Percentiles rank a stretch among this genome's conserved stretches.
Conservation (phyloP, 1,284 basidiomycete genomes). For the Xerocomus tenax region DNA sequence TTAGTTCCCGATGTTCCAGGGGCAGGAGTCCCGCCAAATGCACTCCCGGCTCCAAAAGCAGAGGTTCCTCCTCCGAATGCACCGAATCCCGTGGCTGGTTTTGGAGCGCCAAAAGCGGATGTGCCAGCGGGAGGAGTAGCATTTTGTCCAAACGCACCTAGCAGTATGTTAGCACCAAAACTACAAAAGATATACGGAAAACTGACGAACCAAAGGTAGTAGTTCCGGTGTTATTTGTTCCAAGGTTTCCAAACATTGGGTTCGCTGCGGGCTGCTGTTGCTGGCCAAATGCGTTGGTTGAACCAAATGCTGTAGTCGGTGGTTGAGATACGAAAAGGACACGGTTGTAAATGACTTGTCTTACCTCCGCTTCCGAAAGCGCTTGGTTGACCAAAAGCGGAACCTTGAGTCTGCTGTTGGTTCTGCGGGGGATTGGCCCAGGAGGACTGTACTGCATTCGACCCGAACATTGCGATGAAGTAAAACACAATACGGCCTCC, state of each 20-base stretch:
- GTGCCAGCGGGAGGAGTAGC: slow-evolving; percentile 32
- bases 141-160: slow-evolving; percentile 55
- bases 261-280: slow-evolving; percentile 59
- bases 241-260: slow-evolving; percentile 67
- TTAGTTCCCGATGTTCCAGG: slow-evolving; percentile 30
- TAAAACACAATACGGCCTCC: slow-evolving; percentile 11
- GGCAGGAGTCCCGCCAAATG: slow-evolving; percentile 27
- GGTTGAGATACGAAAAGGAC: slow-evolving; percentile 29
- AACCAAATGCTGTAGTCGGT: slow-evolving; percentile 36
- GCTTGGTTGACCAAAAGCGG: slow-evolving; percentile 43
- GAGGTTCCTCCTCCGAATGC: slow-evolving; percentile 49
- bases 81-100: slow-evolving; percentile 62
- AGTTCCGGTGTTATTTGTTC: slow-evolving; percentile 33
- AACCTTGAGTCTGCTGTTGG: slow-evolving; percentile 36
- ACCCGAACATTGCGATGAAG: slow-evolving; percentile 48
- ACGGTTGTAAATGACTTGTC: slow-evolving; percentile 30
- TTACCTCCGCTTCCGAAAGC: slow-evolving; percentile 41
- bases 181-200: background rate
- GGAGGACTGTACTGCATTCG: slow-evolving; percentile 44
- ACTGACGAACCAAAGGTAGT: slow-evolving; percentile 53
- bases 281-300: slow-evolving; percentile 40
- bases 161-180: slow-evolving; percentile 13
- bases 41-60: slow-evolving; percentile 31
- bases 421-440: slow-evolving; percentile 58
- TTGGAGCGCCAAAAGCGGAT: slow-evolving; percentile 53